These are phyloP conservation scores for Naumovozyma dairenensis DNA, from an alignment of 805 yeast genomes.

Conservation along the genomic window DNA sequence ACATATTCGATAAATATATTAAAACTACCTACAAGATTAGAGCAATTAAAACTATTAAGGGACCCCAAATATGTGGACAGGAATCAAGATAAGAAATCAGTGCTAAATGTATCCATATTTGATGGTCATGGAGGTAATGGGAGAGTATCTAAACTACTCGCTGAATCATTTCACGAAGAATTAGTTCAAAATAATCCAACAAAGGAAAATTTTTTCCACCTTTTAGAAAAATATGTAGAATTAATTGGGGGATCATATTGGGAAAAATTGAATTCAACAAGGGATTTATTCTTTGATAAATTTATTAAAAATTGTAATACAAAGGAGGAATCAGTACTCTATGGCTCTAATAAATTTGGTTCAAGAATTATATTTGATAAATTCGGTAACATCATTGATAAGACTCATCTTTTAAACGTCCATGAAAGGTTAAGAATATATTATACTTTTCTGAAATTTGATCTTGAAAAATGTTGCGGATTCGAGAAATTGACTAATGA, in stretches of 20 bases:
- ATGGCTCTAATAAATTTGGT: conserved; percentile 16
- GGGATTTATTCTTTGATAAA: conserved; percentile 27
- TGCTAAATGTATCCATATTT: conserved; percentile 66
- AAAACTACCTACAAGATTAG: conserved; percentile 31
- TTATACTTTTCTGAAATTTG: conserved; percentile 23
- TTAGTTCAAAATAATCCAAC: conserved; percentile 37
- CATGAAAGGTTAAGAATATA: conserved; percentile 24
- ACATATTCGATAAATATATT: conserved; percentile 57
- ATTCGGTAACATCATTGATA: conserved; percentile 30
- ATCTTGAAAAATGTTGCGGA: conserved; percentile 25
- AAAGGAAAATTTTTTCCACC: conserved; percentile 30
- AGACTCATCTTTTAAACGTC: conserved; percentile 26
- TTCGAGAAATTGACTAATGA: conserved; percentile 2
- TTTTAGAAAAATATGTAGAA: conserved; percentile 46
- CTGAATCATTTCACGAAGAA: conserved; percentile 40
- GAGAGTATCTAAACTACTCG: conserved; percentile 50
- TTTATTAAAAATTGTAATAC: conserved; percentile 28
- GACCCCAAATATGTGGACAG: conserved; percentile 3
- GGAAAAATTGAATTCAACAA: conserved; percentile 58
- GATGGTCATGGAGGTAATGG: conserved; percentile 94
- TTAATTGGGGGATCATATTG: conserved; percentile 75
- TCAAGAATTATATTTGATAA: conserved; percentile 29
- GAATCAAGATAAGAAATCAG: conserved; percentile 17
- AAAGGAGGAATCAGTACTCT: conserved; percentile 27
- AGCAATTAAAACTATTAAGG: conserved; percentile 15